Base-by-base conservation (phyloP, 1,284 basidiomycete species). In the Puccinia brachypodii region DNA sequence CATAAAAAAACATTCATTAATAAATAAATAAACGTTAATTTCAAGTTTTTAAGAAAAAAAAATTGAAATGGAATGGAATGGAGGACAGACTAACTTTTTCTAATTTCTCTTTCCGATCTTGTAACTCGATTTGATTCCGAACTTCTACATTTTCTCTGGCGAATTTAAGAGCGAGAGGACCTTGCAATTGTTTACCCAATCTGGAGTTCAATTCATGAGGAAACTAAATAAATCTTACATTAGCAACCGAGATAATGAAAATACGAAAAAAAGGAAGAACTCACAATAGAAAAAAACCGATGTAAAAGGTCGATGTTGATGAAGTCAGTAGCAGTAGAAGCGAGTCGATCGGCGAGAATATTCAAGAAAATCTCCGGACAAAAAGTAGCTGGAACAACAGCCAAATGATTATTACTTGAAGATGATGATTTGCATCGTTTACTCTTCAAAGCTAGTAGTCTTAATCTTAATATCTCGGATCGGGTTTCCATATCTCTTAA, bases 291-390 rank as follows among this genome's bases (percentile, higher is more conserved):
- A 33, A 79, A 76, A 64, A 69, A 76, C 7, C 64, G 58, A 58
- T 33, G 44, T 4, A 62, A 56, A 9, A 74, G 50, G 81, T 84
- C 62, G 71, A 87, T 87, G 82, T 88, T 98, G 89, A 99, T 96
- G 88, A 99, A 99, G 93, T 98, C 95, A 1, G 96, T 92, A 0
- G 94, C 93, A 0, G 96, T 98, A 86, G 96, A 93, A 0, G 96
- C 95, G 47, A 99, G 89, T 88, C 99, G 98, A 87, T 98, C 95
- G 1, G 96, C 94, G 13, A 99, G 95, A 40, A 97, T 94, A 84
- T 95, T 92, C 82, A 99, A 89, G 90, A 99, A 99, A 0, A 94
- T 93, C 87, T 99, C 97, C 0, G 97, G 97, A 87, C 97, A 99
- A 85, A 98, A 90, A 2, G 92, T 89, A 79, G 96, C 92, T 83